Evolutionary conservation across 192 early-diverging fungal species (phyloP), one percentile per base, ranked within the genome.

Genomic region (Podila horticola): DNA sequence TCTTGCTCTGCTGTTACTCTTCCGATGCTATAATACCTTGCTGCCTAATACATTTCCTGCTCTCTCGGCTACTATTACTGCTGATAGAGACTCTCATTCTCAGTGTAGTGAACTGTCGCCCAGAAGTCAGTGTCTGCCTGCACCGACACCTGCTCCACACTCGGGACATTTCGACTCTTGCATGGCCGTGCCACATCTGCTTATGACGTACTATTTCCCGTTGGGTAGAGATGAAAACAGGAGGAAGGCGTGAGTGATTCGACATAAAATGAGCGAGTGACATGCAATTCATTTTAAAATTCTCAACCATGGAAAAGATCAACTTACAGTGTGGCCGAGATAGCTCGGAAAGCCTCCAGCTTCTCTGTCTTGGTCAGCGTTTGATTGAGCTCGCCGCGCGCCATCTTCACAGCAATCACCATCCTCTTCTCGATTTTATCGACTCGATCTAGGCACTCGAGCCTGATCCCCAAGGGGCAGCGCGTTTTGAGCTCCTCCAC

Each of bases 111-210:
- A n/a, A n/a, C n/a, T n/a, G n/a, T n/a, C n/a, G n/a, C n/a, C n/a
- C n/a, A n/a, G n/a, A n/a, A n/a, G n/a, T n/a, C n/a, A n/a, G n/a
- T n/a, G n/a, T n/a, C n/a, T n/a, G n/a, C n/a, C n/a, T n/a, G n/a
- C n/a, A n/a, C n/a, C n/a, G n/a, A n/a, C n/a, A n/a, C n/a, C n/a
- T 7, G 55, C 71, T 41, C 79, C 74, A 64, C 86, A 88, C 62
- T 88, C 86, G 4, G 71, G 72, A 36, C 86, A 88, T 4, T 0
- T 41, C 0, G 76, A 59, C 36, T 55, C 15, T 59, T 79, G 45
- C 77, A 85, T 87, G 1, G 86, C 85, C 34, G 31, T 58, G 5
- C 86, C 82, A 49, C n/a, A n/a, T n/a, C n/a, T n/a, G n/a, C n/a
- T n/a, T n/a, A 84, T 77, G 10, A 62, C 62, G n/a, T 79, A 84